Base-by-base conservation (phyloP, 306 rosid genomes). In the Pueraria montana region DNA sequence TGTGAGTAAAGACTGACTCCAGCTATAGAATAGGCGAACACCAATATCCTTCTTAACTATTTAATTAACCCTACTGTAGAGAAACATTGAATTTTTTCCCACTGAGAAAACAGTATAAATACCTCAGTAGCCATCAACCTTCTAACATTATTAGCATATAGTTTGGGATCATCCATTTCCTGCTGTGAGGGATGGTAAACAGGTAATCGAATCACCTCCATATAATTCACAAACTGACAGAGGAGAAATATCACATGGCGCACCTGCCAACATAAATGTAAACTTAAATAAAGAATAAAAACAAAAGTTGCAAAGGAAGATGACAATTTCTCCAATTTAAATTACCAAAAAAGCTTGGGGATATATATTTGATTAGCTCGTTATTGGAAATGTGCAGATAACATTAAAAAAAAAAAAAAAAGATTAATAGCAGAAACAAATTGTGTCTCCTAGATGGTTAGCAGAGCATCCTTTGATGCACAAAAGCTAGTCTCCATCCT, bases 51-150 rank as follows among this genome's bases (percentile, higher is more conserved):
- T 55, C 34, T 42, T 42, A 49, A 66, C 55, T 50, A 67, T 24
- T 23, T 21, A 23, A 52, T 79, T 36, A 80, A n/a, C 21, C 8
- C 69, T 68, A 40, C 24, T 11, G 78, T 27, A 42, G 55, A 76
- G 40, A 72, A 77, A 49, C 36, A 12, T 42, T n/a, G 18, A 23
- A 14, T 50, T 11, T 27, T 65, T 63, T 72, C 73, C 40, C 63
- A 20, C 24, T 0, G 23, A 27, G 58, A 59, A 61, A 67, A 55
- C 30, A 62, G 70, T n/a, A 72, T 62, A 84, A 55, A 74, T 87
- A 96, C 99, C 99, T 96, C 99, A 83, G 79, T 90, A 69, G 97
- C 97, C 97, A 96, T 96, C 89, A 94, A 72, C 78, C 85, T 89
- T 91, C 98, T 91, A 69, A 94, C 90, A 67, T 94, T 96, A 80